Evolutionary conservation across 331 rosid species (phyloP).

Genomic region (Quercus phellos): DNA sequence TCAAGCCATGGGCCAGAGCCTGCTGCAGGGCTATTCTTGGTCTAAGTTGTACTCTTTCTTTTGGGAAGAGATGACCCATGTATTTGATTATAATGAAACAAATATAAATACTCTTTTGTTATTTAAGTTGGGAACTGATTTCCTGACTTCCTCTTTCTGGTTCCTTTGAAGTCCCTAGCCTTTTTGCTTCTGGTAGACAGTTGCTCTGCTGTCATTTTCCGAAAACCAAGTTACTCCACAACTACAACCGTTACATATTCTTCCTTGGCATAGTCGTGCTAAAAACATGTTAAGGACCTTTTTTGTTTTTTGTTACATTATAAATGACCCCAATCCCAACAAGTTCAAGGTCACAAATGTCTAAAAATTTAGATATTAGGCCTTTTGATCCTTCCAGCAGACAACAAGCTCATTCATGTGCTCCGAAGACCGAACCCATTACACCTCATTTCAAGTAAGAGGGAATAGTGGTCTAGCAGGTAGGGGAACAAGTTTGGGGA

Average conservation of each 20-base stretch:
- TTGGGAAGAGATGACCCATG: background rate
- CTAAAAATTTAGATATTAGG: too few species aligned
- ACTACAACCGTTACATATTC: too few species aligned
- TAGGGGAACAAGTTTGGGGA: too few species aligned
- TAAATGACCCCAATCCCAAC: background rate
- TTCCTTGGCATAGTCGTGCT: too few species aligned
- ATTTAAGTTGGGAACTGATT: slow-evolving; percentile 12
- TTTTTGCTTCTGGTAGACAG: background rate
- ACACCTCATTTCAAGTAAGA: too few species aligned
- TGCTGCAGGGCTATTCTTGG: background rate
- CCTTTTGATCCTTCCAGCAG: too few species aligned
- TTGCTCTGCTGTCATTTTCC: too few species aligned
- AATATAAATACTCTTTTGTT: slow-evolving; percentile 1
- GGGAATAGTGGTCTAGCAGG: too few species aligned
- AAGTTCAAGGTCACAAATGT: too few species aligned
- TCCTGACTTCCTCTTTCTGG: background rate
- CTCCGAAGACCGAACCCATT: too few species aligned
- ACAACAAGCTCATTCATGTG: too few species aligned
- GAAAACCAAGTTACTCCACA: too few species aligned
- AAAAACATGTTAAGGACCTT: background rate
- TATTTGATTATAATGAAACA: slow-evolving; percentile 20
- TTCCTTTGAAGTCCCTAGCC: background rate
- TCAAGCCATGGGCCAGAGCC: background rate
- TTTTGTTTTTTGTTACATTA: background rate
- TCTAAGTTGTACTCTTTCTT: slow-evolving; percentile 10